These are phyloP conservation scores for Eleusine indica DNA, from an alignment of 176 grass and related monocot species.

Conservation along the genomic window DNA sequence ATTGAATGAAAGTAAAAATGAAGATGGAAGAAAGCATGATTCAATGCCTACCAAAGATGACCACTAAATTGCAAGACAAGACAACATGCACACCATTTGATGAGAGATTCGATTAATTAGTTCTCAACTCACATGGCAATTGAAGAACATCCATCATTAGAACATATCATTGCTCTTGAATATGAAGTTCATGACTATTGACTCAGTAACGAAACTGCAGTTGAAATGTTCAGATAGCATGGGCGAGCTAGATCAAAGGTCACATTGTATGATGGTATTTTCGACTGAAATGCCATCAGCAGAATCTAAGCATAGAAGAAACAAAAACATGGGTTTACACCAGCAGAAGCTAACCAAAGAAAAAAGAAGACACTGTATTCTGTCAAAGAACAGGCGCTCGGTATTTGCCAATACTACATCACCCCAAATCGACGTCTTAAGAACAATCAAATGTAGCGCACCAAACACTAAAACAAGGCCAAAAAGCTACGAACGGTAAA, in stretches of 20 bases:
- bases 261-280: not conserved
- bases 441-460: not conserved
- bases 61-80: not conserved
- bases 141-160: not conserved
- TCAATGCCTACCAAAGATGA: not conserved
- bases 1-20: slow-evolving; percentile 25
- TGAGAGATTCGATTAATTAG: not conserved
- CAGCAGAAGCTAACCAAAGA: not conserved
- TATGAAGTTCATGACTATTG: not conserved
- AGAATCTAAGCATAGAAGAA: not conserved
- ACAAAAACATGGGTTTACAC: not conserved
- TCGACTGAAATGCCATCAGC: not conserved
- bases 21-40: not conserved
- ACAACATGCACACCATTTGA: not conserved
- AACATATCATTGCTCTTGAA: not conserved
- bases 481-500: not conserved
- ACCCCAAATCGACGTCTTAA: not conserved
- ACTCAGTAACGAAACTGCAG: not conserved
- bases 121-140: not conserved
- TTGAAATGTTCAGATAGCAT: not conserved
- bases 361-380: not conserved
- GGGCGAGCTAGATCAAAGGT: not conserved
- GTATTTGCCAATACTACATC: not conserved
- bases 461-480: slow-evolving; percentile 7
- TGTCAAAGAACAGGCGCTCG: not conserved